Conservation (phyloP, 2,329 filamentous ascomycete species). For the Acrodontium crateriforme region DNA sequence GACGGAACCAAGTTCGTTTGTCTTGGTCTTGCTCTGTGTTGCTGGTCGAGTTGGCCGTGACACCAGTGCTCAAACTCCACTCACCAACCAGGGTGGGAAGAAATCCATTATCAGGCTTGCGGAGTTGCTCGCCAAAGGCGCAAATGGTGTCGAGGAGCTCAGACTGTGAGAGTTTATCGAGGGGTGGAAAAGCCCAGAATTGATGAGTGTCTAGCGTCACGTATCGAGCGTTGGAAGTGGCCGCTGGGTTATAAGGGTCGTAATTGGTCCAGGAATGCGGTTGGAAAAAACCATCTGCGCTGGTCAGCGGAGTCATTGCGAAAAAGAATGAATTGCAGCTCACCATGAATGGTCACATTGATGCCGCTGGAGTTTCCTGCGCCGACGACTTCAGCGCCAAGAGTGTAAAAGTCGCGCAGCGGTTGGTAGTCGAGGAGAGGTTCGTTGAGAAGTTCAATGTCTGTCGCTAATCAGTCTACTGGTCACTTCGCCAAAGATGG, state of each 20-base stretch:
- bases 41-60: constrained; percentile 5
- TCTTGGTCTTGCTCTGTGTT: constrained; percentile 4
- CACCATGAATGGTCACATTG: background rate
- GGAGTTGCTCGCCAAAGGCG: constrained; percentile 5
- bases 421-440: constrained; percentile 9
- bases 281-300: constrained; percentile 12
- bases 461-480: constrained; percentile 1
- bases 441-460: constrained; percentile 13
- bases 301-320: constrained; percentile 2
- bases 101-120: constrained; percentile 5
- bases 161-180: constrained; percentile 6
- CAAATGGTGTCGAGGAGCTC: constrained; percentile 10
- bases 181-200: constrained; percentile 15
- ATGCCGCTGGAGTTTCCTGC: background rate
- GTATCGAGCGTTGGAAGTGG: constrained; percentile 2
- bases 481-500: background rate
- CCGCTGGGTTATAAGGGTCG: constrained; percentile 6
- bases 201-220: constrained; percentile 14
- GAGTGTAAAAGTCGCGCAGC: background rate
- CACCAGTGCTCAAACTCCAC: constrained; percentile 11
- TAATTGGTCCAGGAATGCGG: constrained; percentile 13
- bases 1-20: constrained; percentile 11
- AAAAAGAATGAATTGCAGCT: constrained; percentile 1
- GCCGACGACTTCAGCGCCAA: background rate
- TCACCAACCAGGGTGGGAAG: constrained; percentile 10